Percentiles rank a stretch among this genome's conserved stretches.
Evolutionary conservation across 2,329 filamentous ascomycete species (phyloP).

Genomic region (Escovopsis weberi): DNA sequence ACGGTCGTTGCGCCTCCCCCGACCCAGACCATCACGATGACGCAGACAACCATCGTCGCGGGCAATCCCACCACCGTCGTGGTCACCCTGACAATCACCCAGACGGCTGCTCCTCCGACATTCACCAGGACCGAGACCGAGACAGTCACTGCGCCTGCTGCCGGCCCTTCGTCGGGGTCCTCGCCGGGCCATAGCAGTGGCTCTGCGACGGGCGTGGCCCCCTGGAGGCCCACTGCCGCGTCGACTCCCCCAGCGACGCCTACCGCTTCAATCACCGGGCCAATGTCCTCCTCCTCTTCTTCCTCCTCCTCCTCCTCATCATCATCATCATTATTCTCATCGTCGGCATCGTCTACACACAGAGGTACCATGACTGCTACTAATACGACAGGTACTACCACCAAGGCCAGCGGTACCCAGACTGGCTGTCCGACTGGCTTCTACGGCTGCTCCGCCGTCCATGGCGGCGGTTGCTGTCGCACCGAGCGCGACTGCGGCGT

Average conservation of each 20-base stretch:
- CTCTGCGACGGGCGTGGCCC: conserved; percentile 25
- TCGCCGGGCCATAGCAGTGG: conserved; percentile 21
- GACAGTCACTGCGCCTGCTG: conserved; percentile 14
- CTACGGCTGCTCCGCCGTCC: conserved; percentile 76
- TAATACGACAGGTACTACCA: neutral
- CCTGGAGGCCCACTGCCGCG: conserved; percentile 27
- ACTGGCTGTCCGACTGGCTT: conserved; percentile 68
- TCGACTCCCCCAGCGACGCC: conserved; percentile 12
- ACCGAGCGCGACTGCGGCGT: conserved; percentile 74
- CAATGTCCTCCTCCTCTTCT: too few species aligned
- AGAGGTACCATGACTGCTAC: neutral
- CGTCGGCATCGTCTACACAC: too few species aligned
- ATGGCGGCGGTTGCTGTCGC: conserved; percentile 74
- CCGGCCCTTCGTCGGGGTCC: too few species aligned
- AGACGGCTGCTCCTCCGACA: conserved; percentile 21
- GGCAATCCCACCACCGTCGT: conserved; percentile 25
- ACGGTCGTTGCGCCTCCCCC: conserved; percentile 8
- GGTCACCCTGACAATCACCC: conserved; percentile 26
- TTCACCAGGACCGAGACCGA: conserved; percentile 19
- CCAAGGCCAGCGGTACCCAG: conserved; percentile 12
- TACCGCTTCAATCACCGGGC: neutral
- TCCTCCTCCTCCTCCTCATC: too few species aligned
- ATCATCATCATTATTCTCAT: too few species aligned
- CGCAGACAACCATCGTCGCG: conserved; percentile 22
- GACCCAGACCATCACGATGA: conserved; percentile 22